Percentiles rank a stretch among this genome's conserved stretches.
These are phyloP conservation scores for Myriosclerotinia duriaeana DNA, from an alignment of 2,329 filamentous ascomycete species.

Conservation along the genomic window DNA sequence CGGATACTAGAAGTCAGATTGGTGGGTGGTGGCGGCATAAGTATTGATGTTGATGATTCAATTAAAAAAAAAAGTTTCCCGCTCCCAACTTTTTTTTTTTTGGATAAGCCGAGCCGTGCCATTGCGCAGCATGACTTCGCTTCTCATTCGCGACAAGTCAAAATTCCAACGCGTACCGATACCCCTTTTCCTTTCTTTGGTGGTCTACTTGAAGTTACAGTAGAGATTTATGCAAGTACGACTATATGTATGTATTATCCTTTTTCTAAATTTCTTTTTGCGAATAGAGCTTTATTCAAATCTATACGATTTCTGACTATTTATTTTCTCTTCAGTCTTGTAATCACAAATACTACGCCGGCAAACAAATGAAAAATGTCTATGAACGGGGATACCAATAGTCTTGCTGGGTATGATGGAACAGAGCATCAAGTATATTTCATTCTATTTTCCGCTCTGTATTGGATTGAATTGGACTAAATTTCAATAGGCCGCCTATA, in stretches of 20 bases:
- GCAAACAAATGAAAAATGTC: conserved; percentile 37
- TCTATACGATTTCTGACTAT: not conserved
- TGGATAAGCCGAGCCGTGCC: conserved; percentile 4
- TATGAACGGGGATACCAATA: conserved; percentile 33
- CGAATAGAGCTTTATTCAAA: not conserved
- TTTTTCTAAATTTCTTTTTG: not conserved
- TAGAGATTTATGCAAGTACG: not conserved
- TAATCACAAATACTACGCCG: not conserved
- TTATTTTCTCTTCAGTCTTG: not conserved
- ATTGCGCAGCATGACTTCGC: conserved; percentile 25
- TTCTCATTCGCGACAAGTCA: conserved; percentile 27
- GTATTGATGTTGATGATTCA: conserved; percentile 30
- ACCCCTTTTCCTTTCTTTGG: not conserved
- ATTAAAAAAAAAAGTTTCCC: too few relatives aligned
- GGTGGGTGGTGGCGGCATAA: conserved; percentile 39
- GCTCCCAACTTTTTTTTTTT: too few relatives aligned
- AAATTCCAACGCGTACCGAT: conserved; percentile 19
- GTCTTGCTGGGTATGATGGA: conserved; percentile 36
- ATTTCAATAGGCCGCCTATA: conserved; percentile 41
- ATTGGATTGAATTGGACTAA: conserved; percentile 13
- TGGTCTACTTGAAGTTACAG: too few relatives aligned
- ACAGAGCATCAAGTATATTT: conserved; percentile 40
- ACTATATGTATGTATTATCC: not conserved
- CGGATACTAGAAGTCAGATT: conserved; percentile 34
- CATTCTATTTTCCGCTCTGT: not conserved